Evolutionary conservation across 2,329 filamentous ascomycete species (phyloP).

Genomic region (Dendrostoma leiphaemia): DNA sequence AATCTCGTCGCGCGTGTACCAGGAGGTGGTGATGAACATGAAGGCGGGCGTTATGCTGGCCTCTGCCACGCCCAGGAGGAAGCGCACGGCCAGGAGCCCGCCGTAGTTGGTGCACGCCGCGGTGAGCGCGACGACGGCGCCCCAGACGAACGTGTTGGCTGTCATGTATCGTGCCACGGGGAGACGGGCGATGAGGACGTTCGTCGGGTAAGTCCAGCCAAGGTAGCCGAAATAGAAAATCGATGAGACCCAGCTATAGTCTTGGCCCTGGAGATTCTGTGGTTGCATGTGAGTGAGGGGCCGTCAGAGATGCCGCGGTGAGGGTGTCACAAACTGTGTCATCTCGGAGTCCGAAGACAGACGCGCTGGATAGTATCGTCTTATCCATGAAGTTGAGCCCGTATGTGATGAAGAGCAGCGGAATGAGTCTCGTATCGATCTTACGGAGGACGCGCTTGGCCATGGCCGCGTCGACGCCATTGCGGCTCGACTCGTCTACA

Average conservation of each 20-base stretch:
- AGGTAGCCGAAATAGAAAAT: slow-evolving; percentile 45
- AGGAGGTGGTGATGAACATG: slow-evolving; percentile 54
- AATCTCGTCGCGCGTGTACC: slow-evolving; percentile 57
- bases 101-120: slow-evolving; percentile 46
- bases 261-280: slow-evolving; percentile 36
- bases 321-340: slow-evolving; percentile 35
- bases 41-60: slow-evolving; percentile 53
- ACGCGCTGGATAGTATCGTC: slow-evolving; percentile 52
- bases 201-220: slow-evolving; percentile 36
- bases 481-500: not conserved
- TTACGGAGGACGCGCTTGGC: slow-evolving; percentile 45
- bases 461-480: slow-evolving; percentile 18
- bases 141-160: slow-evolving; percentile 50
- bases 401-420: slow-evolving; percentile 56
- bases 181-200: slow-evolving; percentile 44
- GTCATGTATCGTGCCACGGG: slow-evolving; percentile 47
- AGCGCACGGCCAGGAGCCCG: slow-evolving; percentile 48
- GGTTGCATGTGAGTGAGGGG: not conserved
- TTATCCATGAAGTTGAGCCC: slow-evolving; percentile 64
- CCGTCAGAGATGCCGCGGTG: not conserved
- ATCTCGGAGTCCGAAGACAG: slow-evolving; percentile 53
- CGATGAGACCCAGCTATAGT: slow-evolving; percentile 46
- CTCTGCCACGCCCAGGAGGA: slow-evolving; percentile 54
- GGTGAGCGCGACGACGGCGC: slow-evolving; percentile 42
- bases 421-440: slow-evolving; percentile 55